A percentile compares a stretch with the other conserved stretches of the same genome.
These are phyloP conservation scores for Aspergillus haitiensis DNA, from an alignment of 495 filamentous ascomycete genomes.

Conservation along the genomic window DNA sequence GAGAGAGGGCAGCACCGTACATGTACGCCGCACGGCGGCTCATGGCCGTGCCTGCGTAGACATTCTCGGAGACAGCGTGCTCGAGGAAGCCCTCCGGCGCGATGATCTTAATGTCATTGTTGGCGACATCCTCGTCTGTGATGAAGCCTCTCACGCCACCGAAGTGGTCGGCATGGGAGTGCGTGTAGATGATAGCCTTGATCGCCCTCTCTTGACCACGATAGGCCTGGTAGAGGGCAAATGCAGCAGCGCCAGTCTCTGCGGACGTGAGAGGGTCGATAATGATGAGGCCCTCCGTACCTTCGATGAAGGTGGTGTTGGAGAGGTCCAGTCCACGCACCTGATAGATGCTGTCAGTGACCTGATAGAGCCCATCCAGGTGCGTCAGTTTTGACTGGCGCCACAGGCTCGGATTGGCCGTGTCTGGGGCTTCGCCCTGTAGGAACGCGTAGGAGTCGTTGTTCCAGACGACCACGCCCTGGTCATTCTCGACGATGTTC, in stretches of 20 bases:
- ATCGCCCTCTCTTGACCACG: slow-evolving; percentile 20
- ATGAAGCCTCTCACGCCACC: slow-evolving; percentile 26
- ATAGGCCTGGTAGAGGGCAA: slow-evolving; percentile 25
- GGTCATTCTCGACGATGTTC: too few relatives aligned
- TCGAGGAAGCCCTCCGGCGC: slow-evolving; percentile 32
- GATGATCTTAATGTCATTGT: slow-evolving; percentile 21
- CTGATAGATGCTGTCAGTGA: slow-evolving; percentile 30
- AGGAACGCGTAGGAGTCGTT: slow-evolving; percentile 29
- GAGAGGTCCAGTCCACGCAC: slow-evolving; percentile 30
- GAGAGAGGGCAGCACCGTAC: slow-evolving; percentile 24
- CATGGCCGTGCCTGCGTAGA: slow-evolving; percentile 28
- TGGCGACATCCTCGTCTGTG: slow-evolving; percentile 4
- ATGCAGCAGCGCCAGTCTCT: slow-evolving; percentile 21
- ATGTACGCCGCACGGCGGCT: slow-evolving; percentile 26
- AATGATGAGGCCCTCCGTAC: slow-evolving; percentile 26
- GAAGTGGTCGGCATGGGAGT: slow-evolving; percentile 33
- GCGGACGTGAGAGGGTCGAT: slow-evolving; percentile 28
- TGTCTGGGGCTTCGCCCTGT: slow-evolving; percentile 13
- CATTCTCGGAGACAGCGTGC: slow-evolving; percentile 26
- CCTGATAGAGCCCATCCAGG: slow-evolving; percentile 25
- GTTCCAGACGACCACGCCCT: slow-evolving; percentile 4
- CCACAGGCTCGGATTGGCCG: slow-evolving; percentile 31
- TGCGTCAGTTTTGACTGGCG: slow-evolving; percentile 24
- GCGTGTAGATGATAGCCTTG: slow-evolving; percentile 29
- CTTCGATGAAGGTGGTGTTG: slow-evolving; percentile 32